A percentile compares a stretch with the other conserved stretches of the same genome.
phyloP scores from a whole-genome alignment of 306 rosid genomes.

The Vachellia pachyceras region DNA sequence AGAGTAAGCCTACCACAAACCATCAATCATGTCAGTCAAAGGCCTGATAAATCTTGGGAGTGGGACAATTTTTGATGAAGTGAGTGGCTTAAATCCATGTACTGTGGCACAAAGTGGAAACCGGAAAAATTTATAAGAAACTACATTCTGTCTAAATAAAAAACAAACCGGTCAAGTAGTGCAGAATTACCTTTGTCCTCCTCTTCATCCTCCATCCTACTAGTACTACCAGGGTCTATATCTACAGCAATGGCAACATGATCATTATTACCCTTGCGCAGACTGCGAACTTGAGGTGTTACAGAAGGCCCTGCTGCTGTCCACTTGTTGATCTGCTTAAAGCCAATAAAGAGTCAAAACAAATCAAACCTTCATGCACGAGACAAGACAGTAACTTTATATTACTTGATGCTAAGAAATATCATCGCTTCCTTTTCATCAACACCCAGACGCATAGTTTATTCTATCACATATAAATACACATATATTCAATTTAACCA shows the following conservation, averaged over 20 bases:
- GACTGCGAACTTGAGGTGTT: slow-evolving; percentile 94
- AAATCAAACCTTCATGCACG: background rate
- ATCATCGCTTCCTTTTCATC: slow-evolving; percentile 7
- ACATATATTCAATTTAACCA: slow-evolving; percentile 1
- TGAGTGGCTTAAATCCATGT: slow-evolving; percentile 96
- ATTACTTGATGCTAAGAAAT: slow-evolving; percentile 9
- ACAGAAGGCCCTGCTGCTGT: slow-evolving; percentile 61
- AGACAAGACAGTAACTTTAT: slow-evolving; percentile 7
- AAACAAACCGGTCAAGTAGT: slow-evolving; percentile 10
- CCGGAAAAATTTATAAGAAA: slow-evolving; percentile 27
- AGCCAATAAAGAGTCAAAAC: slow-evolving; percentile 35
- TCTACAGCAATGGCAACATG: slow-evolving; percentile 95
- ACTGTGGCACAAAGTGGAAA: slow-evolving; percentile 52
- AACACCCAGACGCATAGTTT: slow-evolving; percentile 10
- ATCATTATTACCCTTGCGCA: slow-evolving; percentile 88
- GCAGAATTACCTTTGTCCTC: slow-evolving; percentile 84
- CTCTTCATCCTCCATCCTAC: slow-evolving; percentile 86
- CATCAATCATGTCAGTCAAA: slow-evolving; percentile 86
- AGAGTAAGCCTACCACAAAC: slow-evolving; percentile 76
- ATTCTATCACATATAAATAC: background rate
- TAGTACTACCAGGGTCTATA: slow-evolving; percentile 69
- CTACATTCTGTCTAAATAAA: slow-evolving; percentile 2
- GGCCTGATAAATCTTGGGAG: slow-evolving; percentile 93
- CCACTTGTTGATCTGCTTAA: slow-evolving; percentile 71
- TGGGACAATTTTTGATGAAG: slow-evolving; percentile 84